Evolutionary conservation across 2,329 filamentous ascomycete genomes (phyloP).

Genomic region (Cryphonectria parasitica): DNA sequence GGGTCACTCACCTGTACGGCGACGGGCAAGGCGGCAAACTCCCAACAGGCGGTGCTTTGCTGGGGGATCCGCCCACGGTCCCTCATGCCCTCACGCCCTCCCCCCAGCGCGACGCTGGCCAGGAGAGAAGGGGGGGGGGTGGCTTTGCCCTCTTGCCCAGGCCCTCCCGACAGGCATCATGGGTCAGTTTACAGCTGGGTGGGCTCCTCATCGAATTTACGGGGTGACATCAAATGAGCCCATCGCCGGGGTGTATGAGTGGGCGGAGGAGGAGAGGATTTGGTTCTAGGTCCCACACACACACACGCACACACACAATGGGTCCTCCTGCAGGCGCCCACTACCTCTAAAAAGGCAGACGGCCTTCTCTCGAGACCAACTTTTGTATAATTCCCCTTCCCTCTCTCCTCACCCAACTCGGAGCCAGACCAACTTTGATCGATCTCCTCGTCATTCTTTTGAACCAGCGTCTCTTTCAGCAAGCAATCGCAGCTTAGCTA

Average conservation of each 20-base stretch:
- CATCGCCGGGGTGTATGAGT: constrained; percentile 12
- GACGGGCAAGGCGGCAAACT: constrained; percentile 25
- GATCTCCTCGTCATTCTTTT: constrained; percentile 30
- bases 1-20: constrained; percentile 25
- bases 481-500: constrained; percentile 26
- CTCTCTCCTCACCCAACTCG: constrained; percentile 26
- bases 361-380: constrained; percentile 18
- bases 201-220: constrained; percentile 29
- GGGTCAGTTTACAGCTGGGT: constrained; percentile 23
- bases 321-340: constrained; percentile 22
- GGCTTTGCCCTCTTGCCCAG: constrained; percentile 7
- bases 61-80: constrained; percentile 9
- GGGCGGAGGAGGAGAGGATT: neutral
- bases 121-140: neutral
- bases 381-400: constrained; percentile 26
- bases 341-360: constrained; percentile 28
- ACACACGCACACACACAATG: neutral
- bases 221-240: constrained; percentile 27
- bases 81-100: neutral
- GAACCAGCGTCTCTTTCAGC: constrained; percentile 28
- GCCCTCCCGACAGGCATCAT: constrained; percentile 18
- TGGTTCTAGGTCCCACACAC: constrained; percentile 19
- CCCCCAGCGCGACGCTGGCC: neutral
- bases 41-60: constrained; percentile 20
- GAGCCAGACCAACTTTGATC: constrained; percentile 27